Percentiles rank a stretch among this genome's conserved stretches.
Conservation (phyloP, 2,329 filamentous ascomycete genomes). For the Alternaria brassicae region DNA sequence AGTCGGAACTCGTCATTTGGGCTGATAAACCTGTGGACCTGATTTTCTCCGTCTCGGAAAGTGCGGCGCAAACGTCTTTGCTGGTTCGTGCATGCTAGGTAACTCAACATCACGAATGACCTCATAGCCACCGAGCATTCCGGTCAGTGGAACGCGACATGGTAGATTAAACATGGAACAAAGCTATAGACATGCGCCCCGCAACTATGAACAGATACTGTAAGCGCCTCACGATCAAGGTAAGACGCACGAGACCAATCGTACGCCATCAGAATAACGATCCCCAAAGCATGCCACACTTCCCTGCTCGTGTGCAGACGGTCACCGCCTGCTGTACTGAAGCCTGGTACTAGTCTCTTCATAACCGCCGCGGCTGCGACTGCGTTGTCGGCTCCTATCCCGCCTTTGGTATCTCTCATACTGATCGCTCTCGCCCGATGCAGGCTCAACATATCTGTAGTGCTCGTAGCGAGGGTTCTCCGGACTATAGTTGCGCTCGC, state of each 20-base stretch:
- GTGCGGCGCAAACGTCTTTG: constrained; percentile 7
- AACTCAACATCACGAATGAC: constrained; percentile 7
- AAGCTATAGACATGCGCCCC: neutral
- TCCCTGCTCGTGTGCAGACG: neutral
- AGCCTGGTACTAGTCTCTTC: constrained; percentile 45
- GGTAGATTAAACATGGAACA: neutral
- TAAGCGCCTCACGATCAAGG: neutral
- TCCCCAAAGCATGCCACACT: neutral
- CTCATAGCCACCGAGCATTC: constrained; percentile 8
- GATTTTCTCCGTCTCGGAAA: neutral
- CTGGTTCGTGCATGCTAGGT: constrained; percentile 2
- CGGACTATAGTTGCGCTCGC: constrained; percentile 49
- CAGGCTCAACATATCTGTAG: constrained; percentile 56
- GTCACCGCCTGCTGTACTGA: constrained; percentile 33
- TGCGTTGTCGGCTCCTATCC: constrained; percentile 37
- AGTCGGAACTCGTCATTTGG: constrained; percentile 12
- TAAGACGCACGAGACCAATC: neutral
- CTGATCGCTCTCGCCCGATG: constrained; percentile 41
- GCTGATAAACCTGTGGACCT: constrained; percentile 13
- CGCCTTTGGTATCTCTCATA: constrained; percentile 35
- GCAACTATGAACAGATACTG: neutral
- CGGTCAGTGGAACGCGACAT: neutral
- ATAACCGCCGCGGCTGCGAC: constrained; percentile 41
- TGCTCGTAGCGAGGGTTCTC: constrained; percentile 53
- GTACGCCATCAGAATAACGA: neutral